Conservation (phyloP, 2,329 filamentous ascomycete species). For the Fusarium metavorans region DNA sequence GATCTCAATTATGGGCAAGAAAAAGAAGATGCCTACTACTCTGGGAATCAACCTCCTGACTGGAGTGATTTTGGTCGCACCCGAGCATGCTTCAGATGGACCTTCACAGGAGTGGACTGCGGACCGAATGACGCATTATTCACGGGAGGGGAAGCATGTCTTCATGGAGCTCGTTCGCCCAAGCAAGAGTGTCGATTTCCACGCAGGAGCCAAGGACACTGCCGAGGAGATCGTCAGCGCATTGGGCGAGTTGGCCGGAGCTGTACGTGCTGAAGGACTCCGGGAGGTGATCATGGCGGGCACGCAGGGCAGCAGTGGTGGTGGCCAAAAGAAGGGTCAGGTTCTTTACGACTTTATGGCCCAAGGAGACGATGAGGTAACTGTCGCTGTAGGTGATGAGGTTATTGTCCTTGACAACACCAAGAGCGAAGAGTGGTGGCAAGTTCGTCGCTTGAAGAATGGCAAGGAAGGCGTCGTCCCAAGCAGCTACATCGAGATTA, state of each 20-base stretch:
- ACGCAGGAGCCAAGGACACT: constrained; percentile 96
- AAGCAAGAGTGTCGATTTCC: constrained; percentile 95
- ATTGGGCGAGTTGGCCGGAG: constrained; percentile 89
- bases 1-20: constrained; percentile 95
- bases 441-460: constrained; percentile 89
- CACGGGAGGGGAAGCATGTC: constrained; percentile 96
- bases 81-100: constrained; percentile 85
- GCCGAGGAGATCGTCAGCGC: constrained; percentile 92
- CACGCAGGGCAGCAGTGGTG: constrained; percentile 58
- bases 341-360: constrained; percentile 97
- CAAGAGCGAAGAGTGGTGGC: constrained; percentile 99
- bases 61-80: constrained; percentile 89
- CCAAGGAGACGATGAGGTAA: constrained; percentile 96
- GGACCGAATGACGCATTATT: constrained; percentile 96
- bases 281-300: constrained; percentile 88
- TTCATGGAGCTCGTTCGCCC: constrained; percentile 93
- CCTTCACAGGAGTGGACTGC: constrained; percentile 93
- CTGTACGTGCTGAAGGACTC: constrained; percentile 83
- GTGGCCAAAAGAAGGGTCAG: constrained; percentile 78
- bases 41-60: constrained; percentile 92
- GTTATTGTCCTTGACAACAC: constrained; percentile 89
- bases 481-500: constrained; percentile 94
- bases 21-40: constrained; percentile 98
- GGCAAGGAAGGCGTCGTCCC: constrained; percentile 96
- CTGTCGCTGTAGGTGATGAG: constrained; percentile 89